Evolutionary conservation across 345 rosid species (phyloP).

Genomic region (Bretschneidera sinensis): DNA sequence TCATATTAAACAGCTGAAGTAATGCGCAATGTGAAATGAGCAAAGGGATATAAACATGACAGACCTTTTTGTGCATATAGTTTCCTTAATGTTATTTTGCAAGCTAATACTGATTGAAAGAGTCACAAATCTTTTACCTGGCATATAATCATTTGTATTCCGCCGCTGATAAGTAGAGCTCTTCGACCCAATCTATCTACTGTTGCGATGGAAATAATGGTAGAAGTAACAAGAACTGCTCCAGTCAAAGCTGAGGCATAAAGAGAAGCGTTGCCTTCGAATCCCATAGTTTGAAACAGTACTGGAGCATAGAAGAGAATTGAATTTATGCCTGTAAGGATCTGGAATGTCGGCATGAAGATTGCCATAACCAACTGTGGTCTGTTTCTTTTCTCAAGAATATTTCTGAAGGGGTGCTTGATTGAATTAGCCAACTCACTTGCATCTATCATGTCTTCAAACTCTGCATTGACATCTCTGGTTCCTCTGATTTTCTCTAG

Average conservation of each 20-base stretch:
- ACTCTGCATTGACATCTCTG: conserved; percentile 60
- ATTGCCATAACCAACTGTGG: conserved; percentile 85
- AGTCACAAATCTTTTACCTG: conserved; percentile 40
- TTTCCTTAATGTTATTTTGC: neutral
- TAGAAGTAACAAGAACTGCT: conserved; percentile 80
- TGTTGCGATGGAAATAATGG: conserved; percentile 71
- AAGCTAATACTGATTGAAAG: neutral
- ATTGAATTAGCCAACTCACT: conserved; percentile 80
- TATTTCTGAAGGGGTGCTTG: conserved; percentile 83
- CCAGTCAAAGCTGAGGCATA: conserved; percentile 94
- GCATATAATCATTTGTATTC: conserved; percentile 74
- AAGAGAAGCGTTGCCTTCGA: conserved; percentile 68
- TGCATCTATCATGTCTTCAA: conserved; percentile 81
- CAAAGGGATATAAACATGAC: neutral
- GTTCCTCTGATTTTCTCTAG: conserved; percentile 81
- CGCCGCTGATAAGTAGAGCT: conserved; percentile 77
- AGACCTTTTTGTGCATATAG: neutral
- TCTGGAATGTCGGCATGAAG: conserved; percentile 78
- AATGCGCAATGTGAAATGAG: too few species aligned
- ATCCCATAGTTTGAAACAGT: conserved; percentile 88
- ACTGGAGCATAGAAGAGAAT: conserved; percentile 95
- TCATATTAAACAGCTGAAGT: too few species aligned
- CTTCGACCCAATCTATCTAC: conserved; percentile 78
- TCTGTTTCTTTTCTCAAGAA: conserved; percentile 61
- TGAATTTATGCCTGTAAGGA: conserved; percentile 92